Conservation (phyloP, 805 yeast species). For the Lachancea nothofagi region DNA sequence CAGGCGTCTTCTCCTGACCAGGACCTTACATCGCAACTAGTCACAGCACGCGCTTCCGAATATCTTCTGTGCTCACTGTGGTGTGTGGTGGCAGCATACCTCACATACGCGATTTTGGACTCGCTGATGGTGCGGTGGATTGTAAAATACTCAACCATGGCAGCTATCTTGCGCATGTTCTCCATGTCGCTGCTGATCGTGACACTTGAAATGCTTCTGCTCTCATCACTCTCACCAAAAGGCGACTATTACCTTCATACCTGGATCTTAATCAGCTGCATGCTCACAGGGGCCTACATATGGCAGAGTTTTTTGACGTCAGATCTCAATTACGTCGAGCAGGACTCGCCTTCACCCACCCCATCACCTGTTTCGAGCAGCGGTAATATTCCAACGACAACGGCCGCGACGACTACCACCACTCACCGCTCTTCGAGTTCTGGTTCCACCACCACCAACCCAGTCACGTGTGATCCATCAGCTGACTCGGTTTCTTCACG, state of each 20-base stretch:
- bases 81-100: slow-evolving; percentile 84
- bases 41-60: slow-evolving; percentile 71
- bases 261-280: slow-evolving; percentile 88
- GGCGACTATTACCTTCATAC: slow-evolving; percentile 74
- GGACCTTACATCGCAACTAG: slow-evolving; percentile 27
- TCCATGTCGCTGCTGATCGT: slow-evolving; percentile 73
- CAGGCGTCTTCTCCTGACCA: slow-evolving; percentile 21
- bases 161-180: slow-evolving; percentile 81
- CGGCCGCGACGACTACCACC: background rate
- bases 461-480: background rate
- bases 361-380: background rate
- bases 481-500: slow-evolving; percentile 5
- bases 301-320: slow-evolving; percentile 86
- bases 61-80: slow-evolving; percentile 81
- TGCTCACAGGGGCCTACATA: slow-evolving; percentile 72
- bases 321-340: slow-evolving; percentile 45
- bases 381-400: background rate
- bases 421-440: background rate
- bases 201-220: slow-evolving; percentile 61
- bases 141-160: slow-evolving; percentile 79
- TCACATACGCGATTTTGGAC: slow-evolving; percentile 78
- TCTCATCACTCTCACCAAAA: slow-evolving; percentile 64
- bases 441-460: background rate
- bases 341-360: slow-evolving; percentile 14
- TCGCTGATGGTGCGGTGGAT: slow-evolving; percentile 93